Base-by-base conservation (phyloP, 257 asterid species). In the Salvia splendens region DNA sequence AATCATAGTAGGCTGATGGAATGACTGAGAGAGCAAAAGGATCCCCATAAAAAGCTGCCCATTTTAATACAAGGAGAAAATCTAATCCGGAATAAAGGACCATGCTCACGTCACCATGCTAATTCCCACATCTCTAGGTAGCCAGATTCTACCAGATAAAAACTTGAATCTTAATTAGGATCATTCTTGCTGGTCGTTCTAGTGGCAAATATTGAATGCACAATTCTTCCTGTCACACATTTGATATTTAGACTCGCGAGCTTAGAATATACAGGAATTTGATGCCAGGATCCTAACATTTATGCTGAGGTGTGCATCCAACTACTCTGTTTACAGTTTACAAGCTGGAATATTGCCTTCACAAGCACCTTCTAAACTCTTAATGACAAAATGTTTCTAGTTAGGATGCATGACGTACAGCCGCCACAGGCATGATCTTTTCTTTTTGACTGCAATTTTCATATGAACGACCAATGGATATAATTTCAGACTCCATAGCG, bases 21-120 rank as follows among this genome's bases (percentile, higher is more conserved):
- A 10, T n/a, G 48, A 65, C 38, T 6, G 30, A 47, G 57, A 49
- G 30, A 35, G 56, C 53, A 35, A 33, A 58, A 4, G 16, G 3
- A 3, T 14, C 64, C 53, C 68, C 62, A 50, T 14, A 42, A 65
- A 45, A 70, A 59, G 16, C 66, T 56, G 62, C 16, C n/a, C 35
- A 24, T 11, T 3, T 8, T 51, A 28, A 55, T 53, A 69, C 65
- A 47, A 55, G 49, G 63, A 55, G 64, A 42, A 54, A 53, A 16
- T 3, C 14, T 17, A 32, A 20, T n/a, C 0, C 5, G 38, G 15
- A 56, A 57, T 17, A 14, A 40, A 58, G 15, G 11, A 36, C 55
- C 24, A 42, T 16, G 63, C 47, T 72, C 61, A 38, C 50, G 48
- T 62, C 40, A 45, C 60, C 11, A 45, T 8, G 35, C 30, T 12